Evolutionary conservation across 176 grass and related monocot genomes (phyloP).

Genomic region (Hsuehochloa calcarea): DNA sequence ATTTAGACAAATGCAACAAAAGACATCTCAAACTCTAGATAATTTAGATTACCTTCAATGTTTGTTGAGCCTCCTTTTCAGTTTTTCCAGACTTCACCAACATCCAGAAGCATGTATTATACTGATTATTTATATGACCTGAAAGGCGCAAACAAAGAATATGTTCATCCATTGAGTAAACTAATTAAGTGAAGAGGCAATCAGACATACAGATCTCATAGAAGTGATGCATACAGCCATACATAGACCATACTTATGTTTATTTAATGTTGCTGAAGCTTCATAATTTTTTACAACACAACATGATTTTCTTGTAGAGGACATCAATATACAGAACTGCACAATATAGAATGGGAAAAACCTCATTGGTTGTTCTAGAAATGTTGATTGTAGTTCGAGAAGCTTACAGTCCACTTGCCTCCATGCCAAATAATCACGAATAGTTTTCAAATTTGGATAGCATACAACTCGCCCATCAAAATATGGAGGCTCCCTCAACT

Average conservation of each 20-base stretch:
- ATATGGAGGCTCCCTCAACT: conserved; percentile 62
- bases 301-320: conserved; percentile 5
- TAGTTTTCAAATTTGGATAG: conserved; percentile 73
- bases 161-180: not conserved
- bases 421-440: conserved; percentile 77
- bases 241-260: not conserved
- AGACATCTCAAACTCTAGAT: not conserved
- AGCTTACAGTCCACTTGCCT: conserved; percentile 90
- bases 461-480: conserved; percentile 84
- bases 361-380: conserved; percentile 11
- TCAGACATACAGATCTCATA: not conserved
- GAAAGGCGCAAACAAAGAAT: conserved; percentile 19
- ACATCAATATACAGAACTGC: not conserved
- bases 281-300: not conserved
- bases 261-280: not conserved
- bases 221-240: not conserved
- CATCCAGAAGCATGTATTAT: conserved; percentile 78
- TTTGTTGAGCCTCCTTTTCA: conserved; percentile 59
- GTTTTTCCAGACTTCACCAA: conserved; percentile 81
- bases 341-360: conserved; percentile 1
- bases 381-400: not conserved
- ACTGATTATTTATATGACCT: conserved; percentile 91
- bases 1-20: conserved; percentile 2
- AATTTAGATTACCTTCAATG: conserved; percentile 51
- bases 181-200: not conserved